Percentiles rank a stretch among this genome's conserved stretches.
Conservation (phyloP, 768 basidiomycete genomes). For the Podaxis sp. region DNA sequence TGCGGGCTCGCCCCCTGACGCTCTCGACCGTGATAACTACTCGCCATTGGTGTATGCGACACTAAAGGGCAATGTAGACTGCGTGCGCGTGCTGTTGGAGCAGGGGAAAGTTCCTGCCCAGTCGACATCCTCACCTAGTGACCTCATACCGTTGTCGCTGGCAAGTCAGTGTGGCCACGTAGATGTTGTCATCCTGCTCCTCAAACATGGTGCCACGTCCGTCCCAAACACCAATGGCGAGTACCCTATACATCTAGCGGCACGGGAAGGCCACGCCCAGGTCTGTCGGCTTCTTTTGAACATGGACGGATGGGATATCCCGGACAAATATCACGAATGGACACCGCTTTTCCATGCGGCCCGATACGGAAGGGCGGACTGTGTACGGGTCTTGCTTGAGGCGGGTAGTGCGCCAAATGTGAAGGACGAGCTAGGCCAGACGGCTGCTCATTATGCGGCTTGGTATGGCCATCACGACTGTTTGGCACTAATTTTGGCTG, state of each 20-base stretch:
- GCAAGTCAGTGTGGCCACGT: slow-evolving; percentile 90
- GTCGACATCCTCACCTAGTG: slow-evolving; percentile 54
- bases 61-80: slow-evolving; percentile 77
- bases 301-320: slow-evolving; percentile 78
- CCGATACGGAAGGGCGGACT: slow-evolving; percentile 75
- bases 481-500: slow-evolving; percentile 58
- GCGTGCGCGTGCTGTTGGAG: slow-evolving; percentile 80
- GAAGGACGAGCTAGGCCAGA: slow-evolving; percentile 82
- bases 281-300: slow-evolving; percentile 76
- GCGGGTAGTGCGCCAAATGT: slow-evolving; percentile 77
- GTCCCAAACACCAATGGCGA: slow-evolving; percentile 93
- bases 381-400: slow-evolving; percentile 74
- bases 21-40: slow-evolving; percentile 90
- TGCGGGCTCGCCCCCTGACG: slow-evolving; percentile 61
- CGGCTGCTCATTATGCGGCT: slow-evolving; percentile 90
- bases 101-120: slow-evolving; percentile 67
- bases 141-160: slow-evolving; percentile 84
- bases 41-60: slow-evolving; percentile 94
- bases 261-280: slow-evolving; percentile 86
- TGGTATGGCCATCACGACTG: slow-evolving; percentile 89
- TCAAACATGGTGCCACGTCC: slow-evolving; percentile 75
- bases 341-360: slow-evolving; percentile 96
- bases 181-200: slow-evolving; percentile 74
- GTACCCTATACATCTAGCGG: slow-evolving; percentile 95
- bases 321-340: slow-evolving; percentile 98